Conservation (phyloP, 192 early-diverging fungal genomes). For the Tieghemiomyces parasiticus region DNA sequence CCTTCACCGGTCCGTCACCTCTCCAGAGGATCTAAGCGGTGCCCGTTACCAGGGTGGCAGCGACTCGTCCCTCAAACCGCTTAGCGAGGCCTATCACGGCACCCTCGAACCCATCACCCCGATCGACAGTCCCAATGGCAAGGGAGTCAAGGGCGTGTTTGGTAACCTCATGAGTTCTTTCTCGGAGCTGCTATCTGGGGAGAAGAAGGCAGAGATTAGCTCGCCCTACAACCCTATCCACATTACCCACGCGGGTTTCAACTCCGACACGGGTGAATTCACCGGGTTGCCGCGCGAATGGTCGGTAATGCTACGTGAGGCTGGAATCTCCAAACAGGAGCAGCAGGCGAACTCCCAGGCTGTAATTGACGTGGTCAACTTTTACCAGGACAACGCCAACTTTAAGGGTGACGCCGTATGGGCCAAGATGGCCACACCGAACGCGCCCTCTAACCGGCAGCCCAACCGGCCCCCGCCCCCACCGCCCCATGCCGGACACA, state of each 20-base stretch:
- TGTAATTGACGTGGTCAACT: constrained; percentile 68
- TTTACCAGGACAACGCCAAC: constrained; percentile 51
- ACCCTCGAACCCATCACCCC: constrained; percentile 7
- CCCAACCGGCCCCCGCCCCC: constrained; percentile 10
- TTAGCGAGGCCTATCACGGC: constrained; percentile 1
- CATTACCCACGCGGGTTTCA: constrained; percentile 95
- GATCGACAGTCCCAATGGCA: constrained; percentile 6
- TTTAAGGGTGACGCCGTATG: constrained; percentile 27
- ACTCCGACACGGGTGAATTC: constrained; percentile 90
- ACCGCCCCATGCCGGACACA: constrained; percentile 16
- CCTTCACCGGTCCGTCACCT: constrained; percentile 8
- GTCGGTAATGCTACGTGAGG: constrained; percentile 78
- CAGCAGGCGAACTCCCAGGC: constrained; percentile 80
- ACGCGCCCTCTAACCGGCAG: constrained; percentile 17
- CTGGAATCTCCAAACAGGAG: constrained; percentile 89
- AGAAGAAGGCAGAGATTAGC: constrained; percentile 79
- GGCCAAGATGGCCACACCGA: constrained; percentile 19
- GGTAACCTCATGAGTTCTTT: constrained; percentile 8
- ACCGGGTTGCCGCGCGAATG: constrained; percentile 87
- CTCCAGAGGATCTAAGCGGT: constrained; percentile 4
- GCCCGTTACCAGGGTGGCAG: not conserved
- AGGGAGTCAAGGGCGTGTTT: constrained; percentile 10
- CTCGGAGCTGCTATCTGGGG: constrained; percentile 38
- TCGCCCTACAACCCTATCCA: constrained; percentile 93
- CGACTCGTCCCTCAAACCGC: not conserved